Evolutionary conservation across 2,329 filamentous ascomycete genomes (phyloP), one percentile per base, ranked within the genome.

Genomic region (Hypomyces rosellus): DNA sequence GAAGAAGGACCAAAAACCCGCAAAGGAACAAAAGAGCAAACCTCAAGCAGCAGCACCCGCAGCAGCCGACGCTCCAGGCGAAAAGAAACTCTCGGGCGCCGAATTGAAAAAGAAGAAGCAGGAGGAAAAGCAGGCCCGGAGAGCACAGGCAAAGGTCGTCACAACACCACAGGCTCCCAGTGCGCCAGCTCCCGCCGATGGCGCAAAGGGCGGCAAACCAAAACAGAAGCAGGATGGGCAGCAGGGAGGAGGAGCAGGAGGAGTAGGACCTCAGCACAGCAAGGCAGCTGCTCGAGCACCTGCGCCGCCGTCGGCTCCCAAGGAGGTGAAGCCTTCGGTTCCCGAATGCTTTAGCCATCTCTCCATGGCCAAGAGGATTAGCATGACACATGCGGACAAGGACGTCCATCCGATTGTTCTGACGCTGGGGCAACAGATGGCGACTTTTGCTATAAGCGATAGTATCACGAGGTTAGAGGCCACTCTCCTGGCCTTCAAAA

Each of bases 31-130:
- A 20, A 46, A 34, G 46, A 45, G 34, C 47, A 46, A 53, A 46
- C 34, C 44, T 13, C 50, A 50, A 34, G 40, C 54, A 15, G 44
- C 53, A 33, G 48, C 60, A 11, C n/a, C 20, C 7, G 41, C 48
- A 34, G 9, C 45, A 42, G 30, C 33, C 6, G 39, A 50, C 34
- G 46, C 57, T 55, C 38, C 44, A 53, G 65, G 62, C 49, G 71
- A 72, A 51, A 74, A 74, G 60, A 87, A 88, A 65, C 73, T 88
- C 33, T 82, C 86, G 2, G 78, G 79, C 34, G 89, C 89, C 16
- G 87, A 95, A 68, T 65, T 95, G 62, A 97, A 97, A 72, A 92
- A 91, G 62, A 84, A 82, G 65, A 86, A 86, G 54, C 92, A 96
- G 67, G 91, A 89, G 33, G 92, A 96, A 66, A 97, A 96, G 73